Conservation (phyloP, 805 yeast genomes). For the Metschnikowia kunwiensis region DNA sequence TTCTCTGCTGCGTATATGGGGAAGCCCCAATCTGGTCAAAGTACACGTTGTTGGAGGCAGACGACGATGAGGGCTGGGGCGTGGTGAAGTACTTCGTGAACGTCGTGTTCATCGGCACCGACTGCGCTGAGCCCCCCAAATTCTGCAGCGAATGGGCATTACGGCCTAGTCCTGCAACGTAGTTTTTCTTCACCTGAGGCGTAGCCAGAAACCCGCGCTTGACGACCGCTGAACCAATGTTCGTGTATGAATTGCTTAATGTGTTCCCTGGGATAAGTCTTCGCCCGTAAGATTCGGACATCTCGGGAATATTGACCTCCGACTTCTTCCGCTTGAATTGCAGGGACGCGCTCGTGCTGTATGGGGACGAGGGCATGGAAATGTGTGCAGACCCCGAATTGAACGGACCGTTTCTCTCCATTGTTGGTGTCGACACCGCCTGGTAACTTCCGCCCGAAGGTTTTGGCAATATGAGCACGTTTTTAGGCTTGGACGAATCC, state of each 20-base stretch:
- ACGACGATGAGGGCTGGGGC: constrained; percentile 1
- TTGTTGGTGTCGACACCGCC: constrained; percentile 1
- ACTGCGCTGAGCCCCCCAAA: constrained; percentile 1
- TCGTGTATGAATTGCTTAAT: constrained; percentile 13
- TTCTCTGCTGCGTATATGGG: constrained; percentile 4
- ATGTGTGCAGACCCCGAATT: background rate
- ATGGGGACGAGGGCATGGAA: constrained; percentile 19
- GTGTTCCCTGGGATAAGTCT: constrained; percentile 19
- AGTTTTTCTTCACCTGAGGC: constrained; percentile 10
- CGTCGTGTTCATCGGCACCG: constrained; percentile 7
- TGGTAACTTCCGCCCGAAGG: constrained; percentile 20
- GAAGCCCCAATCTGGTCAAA: constrained; percentile 8
- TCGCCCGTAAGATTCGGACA: constrained; percentile 22
- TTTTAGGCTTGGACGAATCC: constrained; percentile 29
- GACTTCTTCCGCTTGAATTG: constrained; percentile 44
- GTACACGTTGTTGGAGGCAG: constrained; percentile 4
- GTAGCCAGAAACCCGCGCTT: constrained; percentile 20
- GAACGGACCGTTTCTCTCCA: background rate
- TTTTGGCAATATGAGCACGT: constrained; percentile 41
- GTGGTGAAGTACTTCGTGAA: constrained; percentile 1
- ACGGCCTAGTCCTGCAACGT: constrained; percentile 8
- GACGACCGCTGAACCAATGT: constrained; percentile 4
- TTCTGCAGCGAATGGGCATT: background rate
- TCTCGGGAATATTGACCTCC: constrained; percentile 28
- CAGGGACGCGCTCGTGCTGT: constrained; percentile 22